A percentile compares a stretch with the other conserved stretches of the same genome.
Evolutionary conservation across 75 land plant species (phyloP).

Genomic region (Picea sitchensis): DNA sequence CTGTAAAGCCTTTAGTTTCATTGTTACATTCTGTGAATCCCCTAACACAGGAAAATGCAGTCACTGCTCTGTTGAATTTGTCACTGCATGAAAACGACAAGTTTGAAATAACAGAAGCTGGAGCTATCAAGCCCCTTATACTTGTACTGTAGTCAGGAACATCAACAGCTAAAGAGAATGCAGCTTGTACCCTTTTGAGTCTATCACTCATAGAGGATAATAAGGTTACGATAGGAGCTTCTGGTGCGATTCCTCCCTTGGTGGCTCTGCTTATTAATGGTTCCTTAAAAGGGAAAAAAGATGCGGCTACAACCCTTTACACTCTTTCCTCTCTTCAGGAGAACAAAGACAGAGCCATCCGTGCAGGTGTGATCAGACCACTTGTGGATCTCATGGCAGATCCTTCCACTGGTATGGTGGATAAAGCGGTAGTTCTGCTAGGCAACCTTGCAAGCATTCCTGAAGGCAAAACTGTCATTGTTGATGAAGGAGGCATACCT

Average conservation of each 20-base stretch:
- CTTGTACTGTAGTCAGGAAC: conserved; percentile 64
- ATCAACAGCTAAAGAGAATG: conserved; percentile 72
- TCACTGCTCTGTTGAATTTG: conserved; percentile 78
- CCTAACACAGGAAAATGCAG: conserved; percentile 63
- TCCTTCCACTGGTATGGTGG: conserved; percentile 50
- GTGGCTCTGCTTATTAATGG: conserved; percentile 53
- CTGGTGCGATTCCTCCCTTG: conserved; percentile 73
- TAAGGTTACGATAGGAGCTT: conserved; percentile 46
- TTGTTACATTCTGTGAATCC: conserved; percentile 54
- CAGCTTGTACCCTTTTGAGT: conserved; percentile 68
- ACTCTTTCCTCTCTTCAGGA: conserved; percentile 52
- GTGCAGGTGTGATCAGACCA: conserved; percentile 70
- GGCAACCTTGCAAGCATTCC: conserved; percentile 53
- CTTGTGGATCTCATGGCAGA: conserved; percentile 52
- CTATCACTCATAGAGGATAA: conserved; percentile 58
- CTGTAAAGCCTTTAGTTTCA: conserved; percentile 47
- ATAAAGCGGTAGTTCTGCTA: conserved; percentile 74
- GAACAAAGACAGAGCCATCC: conserved; percentile 74
- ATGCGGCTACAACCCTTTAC: conserved; percentile 65
- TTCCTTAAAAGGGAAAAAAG: conserved; percentile 61
- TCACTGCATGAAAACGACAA: conserved; percentile 63
- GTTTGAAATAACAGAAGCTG: conserved; percentile 45
- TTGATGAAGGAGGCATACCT: conserved; percentile 66
- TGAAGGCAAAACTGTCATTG: conserved; percentile 58
- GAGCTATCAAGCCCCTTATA: conserved; percentile 65